Evolutionary conservation across 2,329 filamentous ascomycete genomes (phyloP).

Genomic region (Orbilia blumenaviensis): DNA sequence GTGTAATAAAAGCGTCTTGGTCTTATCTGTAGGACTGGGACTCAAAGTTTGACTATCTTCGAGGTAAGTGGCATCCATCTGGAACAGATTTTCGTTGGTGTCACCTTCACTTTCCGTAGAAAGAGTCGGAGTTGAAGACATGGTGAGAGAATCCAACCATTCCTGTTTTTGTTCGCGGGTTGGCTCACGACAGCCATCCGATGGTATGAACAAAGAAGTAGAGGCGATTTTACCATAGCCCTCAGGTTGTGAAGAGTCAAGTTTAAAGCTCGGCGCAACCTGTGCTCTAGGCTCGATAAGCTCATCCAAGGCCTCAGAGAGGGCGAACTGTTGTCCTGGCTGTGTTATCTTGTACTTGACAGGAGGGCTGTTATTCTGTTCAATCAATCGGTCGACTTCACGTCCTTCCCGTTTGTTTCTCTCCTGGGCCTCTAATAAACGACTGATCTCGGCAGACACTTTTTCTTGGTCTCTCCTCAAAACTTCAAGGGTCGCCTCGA

Average conservation of each 20-base stretch:
- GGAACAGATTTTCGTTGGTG: not conserved
- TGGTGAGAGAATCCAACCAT: conserved; percentile 14
- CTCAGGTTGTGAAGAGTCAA: not conserved
- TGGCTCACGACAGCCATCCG: conserved; percentile 2
- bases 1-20: not conserved
- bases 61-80: not conserved
- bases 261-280: conserved; percentile 22
- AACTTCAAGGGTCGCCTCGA: conserved; percentile 19
- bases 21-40: not conserved
- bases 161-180: conserved; percentile 15
- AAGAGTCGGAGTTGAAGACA: not conserved
- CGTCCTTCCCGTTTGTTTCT: conserved; percentile 4
- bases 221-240: not conserved
- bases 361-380: not conserved
- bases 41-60: not conserved
- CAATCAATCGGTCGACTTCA: conserved; percentile 25
- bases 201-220: not conserved
- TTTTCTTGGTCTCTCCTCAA: conserved; percentile 12
- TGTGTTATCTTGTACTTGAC: not conserved
- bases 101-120: not conserved
- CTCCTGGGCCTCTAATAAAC: conserved; percentile 24
- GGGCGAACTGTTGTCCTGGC: not conserved
- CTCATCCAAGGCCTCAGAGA: conserved; percentile 15
- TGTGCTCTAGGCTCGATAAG: conserved; percentile 17
- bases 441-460: conserved; percentile 22